Percentiles rank a stretch among this genome's conserved stretches.
These are phyloP conservation scores for Fusarium poae DNA, from an alignment of 2,329 filamentous ascomycete genomes.

Conservation along the genomic window DNA sequence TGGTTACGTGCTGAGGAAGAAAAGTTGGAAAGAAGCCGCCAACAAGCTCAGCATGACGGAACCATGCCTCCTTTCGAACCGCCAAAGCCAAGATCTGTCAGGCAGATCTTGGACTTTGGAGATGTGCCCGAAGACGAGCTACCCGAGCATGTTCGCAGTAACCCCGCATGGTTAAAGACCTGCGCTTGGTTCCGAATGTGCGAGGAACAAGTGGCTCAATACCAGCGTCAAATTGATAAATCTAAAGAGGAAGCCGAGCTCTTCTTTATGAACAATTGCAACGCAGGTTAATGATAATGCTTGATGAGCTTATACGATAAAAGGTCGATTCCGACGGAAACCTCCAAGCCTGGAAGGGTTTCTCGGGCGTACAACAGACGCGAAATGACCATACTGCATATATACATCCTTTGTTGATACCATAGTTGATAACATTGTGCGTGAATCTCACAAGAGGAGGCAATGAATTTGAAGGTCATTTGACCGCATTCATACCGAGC, in stretches of 20 bases:
- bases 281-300: not conserved
- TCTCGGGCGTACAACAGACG: not conserved
- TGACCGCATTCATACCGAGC: too few relatives aligned
- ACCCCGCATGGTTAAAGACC: slow-evolving; percentile 61
- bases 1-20: slow-evolving; percentile 48
- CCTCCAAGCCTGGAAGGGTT: not conserved
- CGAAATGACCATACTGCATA: not conserved
- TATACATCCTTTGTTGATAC: not conserved
- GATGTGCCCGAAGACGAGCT: slow-evolving; percentile 57
- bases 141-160: slow-evolving; percentile 59
- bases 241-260: slow-evolving; percentile 43
- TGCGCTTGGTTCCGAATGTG: slow-evolving; percentile 55
- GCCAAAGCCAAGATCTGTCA: slow-evolving; percentile 50
- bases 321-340: not conserved
- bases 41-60: slow-evolving; percentile 22
- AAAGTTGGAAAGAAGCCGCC: slow-evolving; percentile 25
- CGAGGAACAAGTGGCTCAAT: slow-evolving; percentile 36
- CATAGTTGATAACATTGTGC: not conserved
- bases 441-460: too few relatives aligned
- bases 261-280: slow-evolving; percentile 37
- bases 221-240: slow-evolving; percentile 27
- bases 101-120: slow-evolving; percentile 53
- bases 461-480: too few relatives aligned
- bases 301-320: not conserved
- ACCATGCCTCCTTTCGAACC: slow-evolving; percentile 40